Base-by-base conservation (phyloP, 768 basidiomycete species). In the Leccinum broughii region DNA sequence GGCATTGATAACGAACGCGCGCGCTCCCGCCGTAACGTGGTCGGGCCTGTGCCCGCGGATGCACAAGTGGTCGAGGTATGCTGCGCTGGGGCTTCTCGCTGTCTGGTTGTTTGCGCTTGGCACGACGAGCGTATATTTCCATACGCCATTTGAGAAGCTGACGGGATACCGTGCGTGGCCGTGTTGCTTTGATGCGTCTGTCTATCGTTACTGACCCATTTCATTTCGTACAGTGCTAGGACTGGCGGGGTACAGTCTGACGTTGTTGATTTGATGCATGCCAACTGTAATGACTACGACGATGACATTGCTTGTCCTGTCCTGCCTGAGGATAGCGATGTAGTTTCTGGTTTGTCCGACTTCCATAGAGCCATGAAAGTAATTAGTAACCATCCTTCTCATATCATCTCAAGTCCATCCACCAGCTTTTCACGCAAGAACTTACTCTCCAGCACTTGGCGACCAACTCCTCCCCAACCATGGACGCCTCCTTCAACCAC, bases 101-200 rank as follows among this genome's bases (percentile, higher is more conserved):
- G 72, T 90, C 4, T 93, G 90, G 87, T 63, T 92, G 53, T 83
- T 92, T 70, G 92, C 92, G 64, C 75, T 81, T 9, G 84, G 83
- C 60, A 91, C 91, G 50, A 98, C 96, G 22, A 86, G 88, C 55
- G 77, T 96, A 8, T 98, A 93, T 73, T 98, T 96, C 79, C 96
- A 98, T 70, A 81, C 88, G 4, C 92, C 93, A 0, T 74, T 81
- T 13, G 96, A 98, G 77, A 98, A 98, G 77, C 61, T 92, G 35
- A 86, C 88, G 3, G 96, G 96, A 13, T 90, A 88, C 60, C 44
- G 94, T 95, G 69, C 70, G 92, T 85, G 4, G 32, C 9, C 13
- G 28, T 57, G 8, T 30, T n/a, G 7, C 6, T 14, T 30, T 30
- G 6, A 2, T 0, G 24, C 32, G 11, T 22, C 17, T n/a, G 64